Evolutionary conservation across 805 yeast species (phyloP), one percentile per base, ranked within the genome.

Genomic region (Metschnikowia colocasiae): DNA sequence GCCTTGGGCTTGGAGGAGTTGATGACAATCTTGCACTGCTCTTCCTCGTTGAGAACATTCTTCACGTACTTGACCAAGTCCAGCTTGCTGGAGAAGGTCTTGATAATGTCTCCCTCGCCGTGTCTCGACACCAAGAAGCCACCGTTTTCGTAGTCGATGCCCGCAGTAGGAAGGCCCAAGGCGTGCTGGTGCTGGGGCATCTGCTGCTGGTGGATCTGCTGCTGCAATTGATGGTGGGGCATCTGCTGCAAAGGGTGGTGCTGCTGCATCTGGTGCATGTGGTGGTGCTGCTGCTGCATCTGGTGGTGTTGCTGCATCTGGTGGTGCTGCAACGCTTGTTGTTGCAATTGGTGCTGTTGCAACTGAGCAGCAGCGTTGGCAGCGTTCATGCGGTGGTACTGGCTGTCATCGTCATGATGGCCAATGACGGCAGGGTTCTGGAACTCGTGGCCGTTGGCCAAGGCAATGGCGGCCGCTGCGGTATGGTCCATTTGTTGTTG

Each of bases 1-100:
- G 78, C 78, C 58, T 73, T 71, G 19, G 76, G 76, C 59, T 73
- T 73, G 23, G 75, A 70, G 25, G 75, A 69, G 58, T 70, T 71
- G 58, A 73, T 72, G 36, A 73, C 78, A 57, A 73, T 71, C 56
- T 71, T 67, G 57, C 76, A 72, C 49, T 58, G 58, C 54, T 62
- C 66, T 55, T 61, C 64, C 44, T 55, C 58, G 52, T 70, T 68
- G 46, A 73, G 68, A 31, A 60, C 64, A 27, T 62, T 63, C 56
- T 71, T 72, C 36, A 73, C 75, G 52, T 58, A 61, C 53, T 61
- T 60, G 47, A 61, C 64, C 48, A 56, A 46, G 30, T 56, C 60
- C 51, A 37, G 59, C 52, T 56, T 56, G 38, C 56, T 48, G 30
- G 50, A 27, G 45, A 56, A 56, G 15, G 59, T 56, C 57, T 56